A percentile compares a stretch with the other conserved stretches of the same genome.
These are phyloP conservation scores for Chytriomyces sp. DNA, from an alignment of 192 early-diverging fungal species.

Conservation along the genomic window DNA sequence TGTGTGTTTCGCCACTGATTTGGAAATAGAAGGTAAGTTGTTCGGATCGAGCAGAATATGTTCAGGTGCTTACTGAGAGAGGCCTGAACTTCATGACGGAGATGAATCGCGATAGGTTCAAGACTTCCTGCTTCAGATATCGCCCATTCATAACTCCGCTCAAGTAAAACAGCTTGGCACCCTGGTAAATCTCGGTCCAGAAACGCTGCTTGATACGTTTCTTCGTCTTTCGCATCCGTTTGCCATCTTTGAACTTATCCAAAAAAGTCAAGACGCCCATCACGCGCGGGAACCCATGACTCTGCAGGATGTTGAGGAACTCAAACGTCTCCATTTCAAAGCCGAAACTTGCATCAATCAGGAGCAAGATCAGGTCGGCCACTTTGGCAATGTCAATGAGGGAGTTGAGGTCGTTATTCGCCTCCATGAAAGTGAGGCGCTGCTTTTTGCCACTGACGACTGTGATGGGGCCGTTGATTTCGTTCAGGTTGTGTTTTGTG, in stretches of 20 bases:
- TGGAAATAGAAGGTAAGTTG: not conserved
- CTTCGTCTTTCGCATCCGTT: constrained; percentile 83
- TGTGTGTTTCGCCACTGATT: constrained; percentile 91
- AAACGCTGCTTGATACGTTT: constrained; percentile 97
- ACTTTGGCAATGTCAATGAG: constrained; percentile 99
- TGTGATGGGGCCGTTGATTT: constrained; percentile 95
- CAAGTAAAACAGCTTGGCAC: constrained; percentile 98
- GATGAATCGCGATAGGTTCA: constrained; percentile 95
- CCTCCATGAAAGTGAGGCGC: constrained; percentile 96
- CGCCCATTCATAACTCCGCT: constrained; percentile 92
- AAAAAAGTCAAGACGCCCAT: constrained; percentile 98
- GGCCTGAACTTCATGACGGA: constrained; percentile 99
- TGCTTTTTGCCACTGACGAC: constrained; percentile 94
- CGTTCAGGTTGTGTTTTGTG: constrained; percentile 88
- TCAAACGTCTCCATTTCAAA: constrained; percentile 99
- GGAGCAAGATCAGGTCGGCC: constrained; percentile 91
- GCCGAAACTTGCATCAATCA: constrained; percentile 96
- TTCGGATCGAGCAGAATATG: too few species aligned
- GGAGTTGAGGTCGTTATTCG: constrained; percentile 93
- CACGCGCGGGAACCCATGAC: constrained; percentile 95
- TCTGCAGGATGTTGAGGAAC: constrained; percentile 95
- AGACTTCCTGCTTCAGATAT: constrained; percentile 90
- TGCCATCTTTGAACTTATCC: constrained; percentile 94
- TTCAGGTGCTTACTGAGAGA: constrained; percentile 50
- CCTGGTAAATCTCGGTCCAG: constrained; percentile 99